Evolutionary conservation across 768 basidiomycete genomes (phyloP).

Genomic region (Termitomyces sp.): DNA sequence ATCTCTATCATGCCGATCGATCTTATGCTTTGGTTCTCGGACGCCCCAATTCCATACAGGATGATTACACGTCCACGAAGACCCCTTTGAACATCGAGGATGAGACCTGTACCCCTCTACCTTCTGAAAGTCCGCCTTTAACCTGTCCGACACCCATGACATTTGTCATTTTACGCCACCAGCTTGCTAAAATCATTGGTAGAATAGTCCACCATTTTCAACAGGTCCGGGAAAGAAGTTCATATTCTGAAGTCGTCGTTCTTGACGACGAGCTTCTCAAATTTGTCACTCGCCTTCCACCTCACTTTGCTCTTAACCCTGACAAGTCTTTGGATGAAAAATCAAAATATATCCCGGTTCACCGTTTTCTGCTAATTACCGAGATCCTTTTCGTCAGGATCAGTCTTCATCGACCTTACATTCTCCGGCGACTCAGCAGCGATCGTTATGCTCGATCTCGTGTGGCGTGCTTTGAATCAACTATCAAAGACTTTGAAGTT

Average conservation of each 20-base stretch:
- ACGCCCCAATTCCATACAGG: slow-evolving; percentile 84
- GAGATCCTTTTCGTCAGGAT: slow-evolving; percentile 86
- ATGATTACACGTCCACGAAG: slow-evolving; percentile 81
- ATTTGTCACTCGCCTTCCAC: slow-evolving; percentile 72
- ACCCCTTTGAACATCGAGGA: slow-evolving; percentile 71
- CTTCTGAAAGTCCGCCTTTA: slow-evolving; percentile 51
- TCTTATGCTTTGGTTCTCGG: slow-evolving; percentile 91
- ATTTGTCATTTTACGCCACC: slow-evolving; percentile 82
- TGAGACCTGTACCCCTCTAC: slow-evolving; percentile 37
- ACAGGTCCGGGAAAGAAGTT: slow-evolving; percentile 68
- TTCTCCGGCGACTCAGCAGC: slow-evolving; percentile 71
- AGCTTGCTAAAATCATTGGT: slow-evolving; percentile 79
- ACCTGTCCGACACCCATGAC: slow-evolving; percentile 78
- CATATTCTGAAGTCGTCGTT: slow-evolving; percentile 76
- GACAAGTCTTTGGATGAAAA: slow-evolving; percentile 73
- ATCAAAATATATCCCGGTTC: slow-evolving; percentile 64
- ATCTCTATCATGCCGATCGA: slow-evolving; percentile 90
- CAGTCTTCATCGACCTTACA: slow-evolving; percentile 82
- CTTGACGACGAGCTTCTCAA: slow-evolving; percentile 81
- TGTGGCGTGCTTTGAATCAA: slow-evolving; percentile 85
- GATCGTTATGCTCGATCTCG: slow-evolving; percentile 81
- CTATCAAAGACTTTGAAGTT: slow-evolving; percentile 80
- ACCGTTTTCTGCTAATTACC: slow-evolving; percentile 85
- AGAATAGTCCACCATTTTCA: slow-evolving; percentile 93
- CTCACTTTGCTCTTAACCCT: slow-evolving; percentile 70